These are phyloP conservation scores for Lepidium sativum DNA, from an alignment of 345 rosid genomes.

Conservation along the genomic window DNA sequence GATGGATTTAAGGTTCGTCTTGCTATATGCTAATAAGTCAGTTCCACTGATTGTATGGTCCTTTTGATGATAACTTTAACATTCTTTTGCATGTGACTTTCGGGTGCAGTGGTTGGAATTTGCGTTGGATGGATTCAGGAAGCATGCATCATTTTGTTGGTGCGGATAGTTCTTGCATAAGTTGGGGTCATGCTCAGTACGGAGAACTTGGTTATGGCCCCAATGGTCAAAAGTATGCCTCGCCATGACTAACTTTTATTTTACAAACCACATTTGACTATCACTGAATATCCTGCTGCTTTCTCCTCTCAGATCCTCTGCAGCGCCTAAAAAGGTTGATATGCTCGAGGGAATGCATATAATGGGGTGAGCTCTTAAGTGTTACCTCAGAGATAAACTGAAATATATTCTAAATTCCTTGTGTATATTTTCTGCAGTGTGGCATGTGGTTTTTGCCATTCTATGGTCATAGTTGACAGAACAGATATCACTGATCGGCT, in stretches of 20 bases:
- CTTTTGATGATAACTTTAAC: not conserved
- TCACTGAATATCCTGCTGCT: not conserved
- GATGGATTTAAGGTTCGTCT: slow-evolving; percentile 83
- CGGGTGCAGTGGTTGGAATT: slow-evolving; percentile 78
- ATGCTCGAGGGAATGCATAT: slow-evolving; percentile 87
- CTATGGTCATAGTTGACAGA: slow-evolving; percentile 85
- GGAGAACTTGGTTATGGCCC: slow-evolving; percentile 99
- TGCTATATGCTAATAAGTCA: not conserved
- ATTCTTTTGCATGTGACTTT: not conserved
- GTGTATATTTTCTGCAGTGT: slow-evolving; percentile 43
- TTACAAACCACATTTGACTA: not conserved
- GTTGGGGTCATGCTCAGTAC: slow-evolving; percentile 93
- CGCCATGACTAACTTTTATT: not conserved
- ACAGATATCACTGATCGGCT: slow-evolving; percentile 54
- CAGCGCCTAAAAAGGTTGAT: slow-evolving; percentile 91
- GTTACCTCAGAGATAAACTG: not conserved
- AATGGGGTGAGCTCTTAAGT: slow-evolving; percentile 46
- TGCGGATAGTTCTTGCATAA: slow-evolving; percentile 92
- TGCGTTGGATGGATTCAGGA: slow-evolving; percentile 98
- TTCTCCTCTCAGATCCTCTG: slow-evolving; percentile 64
- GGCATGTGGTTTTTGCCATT: slow-evolving; percentile 83
- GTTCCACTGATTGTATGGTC: not conserved
- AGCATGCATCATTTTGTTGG: slow-evolving; percentile 96
- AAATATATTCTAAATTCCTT: not conserved
- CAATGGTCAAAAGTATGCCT: slow-evolving; percentile 68